phyloP scores from a whole-genome alignment of 257 asterid genomes.

The Nemophila menziesii region DNA sequence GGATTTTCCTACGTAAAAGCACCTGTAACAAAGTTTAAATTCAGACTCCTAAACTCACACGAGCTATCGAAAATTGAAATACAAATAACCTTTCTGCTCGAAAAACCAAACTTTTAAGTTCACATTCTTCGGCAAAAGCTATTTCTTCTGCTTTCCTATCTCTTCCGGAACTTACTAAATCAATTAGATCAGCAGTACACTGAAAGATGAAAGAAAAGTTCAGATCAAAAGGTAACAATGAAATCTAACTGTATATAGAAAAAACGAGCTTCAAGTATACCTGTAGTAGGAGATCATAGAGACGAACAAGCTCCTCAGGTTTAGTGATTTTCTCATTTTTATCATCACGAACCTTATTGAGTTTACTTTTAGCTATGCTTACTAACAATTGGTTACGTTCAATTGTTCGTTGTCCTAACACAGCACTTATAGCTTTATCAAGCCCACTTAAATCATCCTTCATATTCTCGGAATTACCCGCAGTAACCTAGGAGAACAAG shows the following conservation, averaged over 20 bases:
- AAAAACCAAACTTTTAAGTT: slow-evolving; percentile 52
- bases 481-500: slow-evolving; percentile 45
- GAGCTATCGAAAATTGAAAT: slow-evolving; percentile 1
- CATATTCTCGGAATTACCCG: slow-evolving; percentile 80
- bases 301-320: slow-evolving; percentile 97
- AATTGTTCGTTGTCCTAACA: slow-evolving; percentile 80
- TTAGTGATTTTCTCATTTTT: slow-evolving; percentile 75
- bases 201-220: slow-evolving; percentile 24
- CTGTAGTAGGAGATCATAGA: slow-evolving; percentile 80
- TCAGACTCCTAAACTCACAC: slow-evolving; percentile 9
- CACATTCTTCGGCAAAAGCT: slow-evolving; percentile 73
- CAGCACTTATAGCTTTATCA: slow-evolving; percentile 90
- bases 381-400: slow-evolving; percentile 90
- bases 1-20: slow-evolving; percentile 91
- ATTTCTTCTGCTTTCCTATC: slow-evolving; percentile 80
- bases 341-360: slow-evolving; percentile 65
- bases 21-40: slow-evolving; percentile 39
- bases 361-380: slow-evolving; percentile 68
- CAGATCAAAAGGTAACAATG: slow-evolving; percentile 1
- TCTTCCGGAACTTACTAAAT: slow-evolving; percentile 91
- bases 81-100: slow-evolving; percentile 66
- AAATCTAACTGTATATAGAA: not conserved
- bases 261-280: slow-evolving; percentile 18
- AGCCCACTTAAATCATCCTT: slow-evolving; percentile 95
- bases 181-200: slow-evolving; percentile 82